Evolutionary conservation across 441 rosid species (phyloP), one percentile per base, ranked within the genome.

Genomic region (Gossypium gossypioides): DNA sequence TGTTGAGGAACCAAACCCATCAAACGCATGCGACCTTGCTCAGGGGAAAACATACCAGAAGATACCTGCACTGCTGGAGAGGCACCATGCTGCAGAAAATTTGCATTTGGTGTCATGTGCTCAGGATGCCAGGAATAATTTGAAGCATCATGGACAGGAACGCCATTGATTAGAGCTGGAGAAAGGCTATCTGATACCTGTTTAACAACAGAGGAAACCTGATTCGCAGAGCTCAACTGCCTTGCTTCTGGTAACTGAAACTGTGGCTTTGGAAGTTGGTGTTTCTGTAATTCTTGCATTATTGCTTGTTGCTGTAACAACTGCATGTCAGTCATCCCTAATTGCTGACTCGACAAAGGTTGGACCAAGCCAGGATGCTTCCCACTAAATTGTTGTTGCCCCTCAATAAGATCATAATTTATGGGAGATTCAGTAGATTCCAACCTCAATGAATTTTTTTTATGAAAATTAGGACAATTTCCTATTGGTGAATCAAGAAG

Each of bases 241-340:
- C 87, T 82, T 65, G 77, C 75, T 66, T 84, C 88, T 55, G 85
- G 86, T 54, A 76, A 83, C 81, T 78, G 85, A 73, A 82, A 72
- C 68, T 81, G 90, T 67, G 86, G 86, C 82, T 86, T 85, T 59
- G 82, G 86, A 74, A 85, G 78, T 13, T 84, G 88, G 67, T 87
- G 97, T 75, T 88, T 84, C 77, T 88, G 96, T 59, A 83, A 72
- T 46, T 91, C 93, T 70, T 86, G 95, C 81, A 91, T 77, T 81
- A 89, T 82, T 62, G 81, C 73, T 65, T 91, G 89, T 67, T 91
- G 87, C 75, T 91, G 95, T 29, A 90, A 69, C 3, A 89, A 76
- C 79, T 86, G 95, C 92, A 91, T 77, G 71, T 93, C 98, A 83
- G 73, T 78, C 70, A 82, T 70, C 64, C 91, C 93, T 51, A 86